These are phyloP conservation scores for Sedum album DNA, from an alignment of 164 flowering plant genomes.

Conservation along the genomic window DNA sequence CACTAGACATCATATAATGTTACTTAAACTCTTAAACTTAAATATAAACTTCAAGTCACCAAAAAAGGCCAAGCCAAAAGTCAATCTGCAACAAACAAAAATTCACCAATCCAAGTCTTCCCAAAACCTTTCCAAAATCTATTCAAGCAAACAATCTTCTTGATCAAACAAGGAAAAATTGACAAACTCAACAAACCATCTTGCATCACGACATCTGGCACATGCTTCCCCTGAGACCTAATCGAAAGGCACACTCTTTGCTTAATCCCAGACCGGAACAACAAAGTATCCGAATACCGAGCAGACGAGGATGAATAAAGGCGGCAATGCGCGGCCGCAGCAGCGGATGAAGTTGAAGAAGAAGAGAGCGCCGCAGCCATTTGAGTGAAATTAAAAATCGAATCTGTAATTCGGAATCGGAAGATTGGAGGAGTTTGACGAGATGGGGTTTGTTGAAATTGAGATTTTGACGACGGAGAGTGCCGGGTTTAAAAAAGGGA, in stretches of 20 bases:
- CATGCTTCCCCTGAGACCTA: background rate
- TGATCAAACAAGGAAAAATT: background rate
- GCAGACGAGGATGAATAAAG: too few relatives aligned
- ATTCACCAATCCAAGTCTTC: background rate
- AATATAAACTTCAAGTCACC: background rate
- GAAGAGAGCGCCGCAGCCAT: slow-evolving; percentile 1
- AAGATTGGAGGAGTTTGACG: background rate
- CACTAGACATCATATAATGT: background rate
- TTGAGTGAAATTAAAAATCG: background rate
- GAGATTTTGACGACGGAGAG: too few relatives aligned
- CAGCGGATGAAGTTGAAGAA: background rate
- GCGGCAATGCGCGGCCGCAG: background rate
- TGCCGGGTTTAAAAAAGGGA: too few relatives aligned
- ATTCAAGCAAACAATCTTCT: background rate
- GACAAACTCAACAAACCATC: background rate
- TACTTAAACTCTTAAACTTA: background rate
- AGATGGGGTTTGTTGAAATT: background rate
- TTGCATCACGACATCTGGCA: slow-evolving; percentile 1
- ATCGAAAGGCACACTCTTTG: background rate
- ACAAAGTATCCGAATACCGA: too few relatives aligned
- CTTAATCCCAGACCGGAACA: background rate
- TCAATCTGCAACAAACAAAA: background rate
- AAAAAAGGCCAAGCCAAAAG: background rate
- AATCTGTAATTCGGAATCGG: background rate
- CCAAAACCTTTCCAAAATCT: background rate